phyloP scores from a whole-genome alignment of 208 protist genomes.

The Acanthamoeba lenticulata region DNA sequence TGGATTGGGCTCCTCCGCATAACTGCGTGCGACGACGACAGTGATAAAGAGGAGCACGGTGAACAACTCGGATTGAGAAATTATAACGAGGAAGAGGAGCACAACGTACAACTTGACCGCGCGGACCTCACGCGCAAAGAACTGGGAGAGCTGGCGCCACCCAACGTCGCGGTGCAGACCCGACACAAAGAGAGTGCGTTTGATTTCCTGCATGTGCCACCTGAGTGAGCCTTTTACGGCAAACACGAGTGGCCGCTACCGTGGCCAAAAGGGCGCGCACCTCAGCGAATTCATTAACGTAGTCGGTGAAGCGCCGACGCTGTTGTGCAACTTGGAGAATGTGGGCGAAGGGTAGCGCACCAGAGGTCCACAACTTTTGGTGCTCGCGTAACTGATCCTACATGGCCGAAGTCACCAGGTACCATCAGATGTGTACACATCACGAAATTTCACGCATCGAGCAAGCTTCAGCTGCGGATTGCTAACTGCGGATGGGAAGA shows the following conservation, averaged over 20 bases:
- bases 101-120: background rate
- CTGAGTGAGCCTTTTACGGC: background rate
- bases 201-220: background rate
- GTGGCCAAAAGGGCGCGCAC: background rate
- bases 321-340: background rate
- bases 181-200: background rate
- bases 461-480: no score
- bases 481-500: no score
- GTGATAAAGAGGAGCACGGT: background rate
- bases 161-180: background rate
- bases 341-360: background rate
- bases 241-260: background rate
- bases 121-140: background rate
- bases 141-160: background rate
- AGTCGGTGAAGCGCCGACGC: background rate
- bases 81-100: no score
- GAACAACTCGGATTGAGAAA: background rate
- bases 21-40: background rate
- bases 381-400: background rate
- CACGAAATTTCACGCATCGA: background rate
- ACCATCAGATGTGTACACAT: background rate
- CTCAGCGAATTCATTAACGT: background rate
- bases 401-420: background rate
- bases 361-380: background rate
- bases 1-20: background rate